These are phyloP conservation scores for Emydomyces testavorans DNA, from an alignment of 2,329 filamentous ascomycete genomes.

Conservation along the genomic window DNA sequence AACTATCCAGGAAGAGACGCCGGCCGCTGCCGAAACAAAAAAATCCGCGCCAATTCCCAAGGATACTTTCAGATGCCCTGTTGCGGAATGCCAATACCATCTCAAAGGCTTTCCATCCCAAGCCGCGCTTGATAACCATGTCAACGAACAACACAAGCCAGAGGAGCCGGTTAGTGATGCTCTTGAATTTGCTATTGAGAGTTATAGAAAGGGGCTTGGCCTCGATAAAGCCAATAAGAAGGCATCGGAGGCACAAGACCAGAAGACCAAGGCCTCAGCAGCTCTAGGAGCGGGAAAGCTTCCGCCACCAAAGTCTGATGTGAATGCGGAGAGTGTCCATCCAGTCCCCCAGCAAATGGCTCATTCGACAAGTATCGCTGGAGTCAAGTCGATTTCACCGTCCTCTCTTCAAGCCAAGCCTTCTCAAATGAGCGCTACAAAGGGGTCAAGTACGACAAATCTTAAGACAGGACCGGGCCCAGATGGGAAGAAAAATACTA, in stretches of 20 bases:
- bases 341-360: constrained; percentile 26
- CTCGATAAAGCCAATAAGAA: constrained; percentile 40
- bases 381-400: constrained; percentile 26
- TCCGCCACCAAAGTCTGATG: constrained; percentile 18
- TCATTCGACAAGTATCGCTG: constrained; percentile 26
- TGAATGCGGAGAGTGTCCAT: constrained; percentile 20
- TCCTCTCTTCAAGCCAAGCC: constrained; percentile 27
- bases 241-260: constrained; percentile 9
- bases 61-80: constrained; percentile 43
- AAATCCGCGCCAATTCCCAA: constrained; percentile 29
- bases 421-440: constrained; percentile 22
- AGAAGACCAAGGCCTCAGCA: constrained; percentile 18
- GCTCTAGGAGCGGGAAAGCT: neutral
- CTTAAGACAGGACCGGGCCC: constrained; percentile 21
- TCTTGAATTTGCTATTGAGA: constrained; percentile 45
- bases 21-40: constrained; percentile 33
- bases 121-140: constrained; percentile 44
- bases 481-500: constrained; percentile 21
- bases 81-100: constrained; percentile 43
- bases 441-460: constrained; percentile 17
- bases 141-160: constrained; percentile 42
- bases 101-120: constrained; percentile 45
- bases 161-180: constrained; percentile 43
- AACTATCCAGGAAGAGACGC: constrained; percentile 22
- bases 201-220: constrained; percentile 37